Evolutionary conservation across 2,329 filamentous ascomycete genomes (phyloP).

Genomic region (Colletotrichum lindemuthianum): DNA sequence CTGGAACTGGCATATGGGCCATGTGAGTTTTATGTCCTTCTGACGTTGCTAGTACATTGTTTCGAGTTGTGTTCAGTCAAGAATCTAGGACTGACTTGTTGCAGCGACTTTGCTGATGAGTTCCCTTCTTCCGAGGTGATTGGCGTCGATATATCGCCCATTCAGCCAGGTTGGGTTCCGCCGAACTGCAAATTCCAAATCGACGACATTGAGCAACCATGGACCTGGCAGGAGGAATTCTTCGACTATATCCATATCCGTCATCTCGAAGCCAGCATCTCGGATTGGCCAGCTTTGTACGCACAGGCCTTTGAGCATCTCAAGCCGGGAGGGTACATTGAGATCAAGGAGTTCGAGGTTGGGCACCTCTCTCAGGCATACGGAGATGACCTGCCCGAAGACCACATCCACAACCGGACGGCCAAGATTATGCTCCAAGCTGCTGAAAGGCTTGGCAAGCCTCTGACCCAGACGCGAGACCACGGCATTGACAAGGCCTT

Average conservation of each 20-base stretch:
- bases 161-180: slow-evolving; percentile 56
- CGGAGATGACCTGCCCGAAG: background rate
- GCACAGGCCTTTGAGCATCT: slow-evolving; percentile 60
- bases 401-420: background rate
- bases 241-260: slow-evolving; percentile 72
- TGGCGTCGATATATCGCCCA: slow-evolving; percentile 66
- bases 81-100: slow-evolving; percentile 8
- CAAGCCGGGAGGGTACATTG: slow-evolving; percentile 50
- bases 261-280: slow-evolving; percentile 66
- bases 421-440: background rate
- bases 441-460: background rate
- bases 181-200: slow-evolving; percentile 51
- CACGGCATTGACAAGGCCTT: background rate
- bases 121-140: slow-evolving; percentile 55
- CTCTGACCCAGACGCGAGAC: background rate
- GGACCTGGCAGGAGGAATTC: slow-evolving; percentile 48
- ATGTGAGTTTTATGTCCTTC: slow-evolving; percentile 42
- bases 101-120: slow-evolving; percentile 58
- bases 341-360: slow-evolving; percentile 43
- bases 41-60: background rate
- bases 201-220: slow-evolving; percentile 49
- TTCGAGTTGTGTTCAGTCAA: background rate
- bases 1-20: slow-evolving; percentile 56
- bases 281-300: slow-evolving; percentile 66
- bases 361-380: slow-evolving; percentile 25